phyloP scores from a whole-genome alignment of 345 rosid species.

The Angophora floribunda region DNA sequence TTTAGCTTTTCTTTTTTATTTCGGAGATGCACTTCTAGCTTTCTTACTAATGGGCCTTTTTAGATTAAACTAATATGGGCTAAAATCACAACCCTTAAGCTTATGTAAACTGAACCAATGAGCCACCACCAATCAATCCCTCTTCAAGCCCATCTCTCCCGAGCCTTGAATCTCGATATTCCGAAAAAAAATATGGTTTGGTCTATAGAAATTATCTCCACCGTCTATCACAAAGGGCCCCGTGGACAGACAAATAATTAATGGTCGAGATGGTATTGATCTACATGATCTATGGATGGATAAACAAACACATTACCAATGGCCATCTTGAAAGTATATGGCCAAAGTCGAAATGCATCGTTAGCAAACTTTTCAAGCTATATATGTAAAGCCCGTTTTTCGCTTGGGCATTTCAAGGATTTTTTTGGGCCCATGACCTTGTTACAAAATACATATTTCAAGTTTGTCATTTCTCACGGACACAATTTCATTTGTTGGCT shows the following conservation, averaged over 20 bases:
- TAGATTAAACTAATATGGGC: no score
- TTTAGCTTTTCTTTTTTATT: no score
- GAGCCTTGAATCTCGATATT: not conserved
- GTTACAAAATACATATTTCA: no score
- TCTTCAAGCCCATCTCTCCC: not conserved
- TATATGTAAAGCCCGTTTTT: not conserved
- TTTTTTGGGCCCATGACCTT: not conserved
- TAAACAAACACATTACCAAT: not conserved
- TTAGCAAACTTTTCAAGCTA: no score
- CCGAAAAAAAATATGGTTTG: not conserved
- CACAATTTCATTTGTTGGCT: no score
- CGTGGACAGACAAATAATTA: not conserved
- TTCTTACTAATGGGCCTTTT: no score
- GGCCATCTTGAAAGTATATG: not conserved
- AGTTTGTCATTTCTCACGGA: no score
- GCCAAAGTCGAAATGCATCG: fast-evolving
- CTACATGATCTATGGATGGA: not conserved
- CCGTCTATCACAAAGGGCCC: not conserved
- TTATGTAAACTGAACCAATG: not conserved
- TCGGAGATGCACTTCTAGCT: no score
- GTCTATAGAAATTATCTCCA: not conserved
- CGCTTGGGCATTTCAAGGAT: not conserved
- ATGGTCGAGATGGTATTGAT: not conserved
- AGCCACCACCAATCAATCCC: not conserved
- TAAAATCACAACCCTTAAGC: not conserved